Percentiles rank a stretch among this genome's conserved stretches.
Evolutionary conservation across 2,329 filamentous ascomycete genomes (phyloP).

Genomic region (Cryphonectria japonica): DNA sequence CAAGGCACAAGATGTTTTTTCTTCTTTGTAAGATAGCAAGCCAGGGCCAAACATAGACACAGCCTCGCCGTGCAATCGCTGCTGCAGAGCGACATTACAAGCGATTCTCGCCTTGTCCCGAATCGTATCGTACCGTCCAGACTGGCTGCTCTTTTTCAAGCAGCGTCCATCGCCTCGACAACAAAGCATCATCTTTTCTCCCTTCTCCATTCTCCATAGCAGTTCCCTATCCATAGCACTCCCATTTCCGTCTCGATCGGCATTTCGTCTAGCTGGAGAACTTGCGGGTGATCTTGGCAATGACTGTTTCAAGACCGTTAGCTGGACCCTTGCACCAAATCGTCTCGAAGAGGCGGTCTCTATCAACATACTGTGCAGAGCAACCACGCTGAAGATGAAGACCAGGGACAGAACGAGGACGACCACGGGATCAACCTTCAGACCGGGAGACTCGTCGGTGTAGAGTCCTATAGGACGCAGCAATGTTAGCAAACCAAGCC

Average conservation of each 20-base stretch:
- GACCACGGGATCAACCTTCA: slow-evolving; percentile 98
- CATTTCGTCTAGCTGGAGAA: slow-evolving; percentile 65
- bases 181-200: neutral
- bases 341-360: neutral
- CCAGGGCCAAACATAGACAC: neutral
- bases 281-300: slow-evolving; percentile 91
- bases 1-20: neutral
- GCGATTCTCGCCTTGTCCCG: slow-evolving; percentile 13
- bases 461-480: slow-evolving; percentile 73
- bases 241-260: neutral
- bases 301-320: slow-evolving; percentile 62
- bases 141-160: neutral
- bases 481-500: slow-evolving; percentile 7
- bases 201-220: neutral
- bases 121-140: slow-evolving; percentile 1
- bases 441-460: slow-evolving; percentile 95
- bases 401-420: slow-evolving; percentile 94
- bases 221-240: neutral
- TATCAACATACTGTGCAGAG: slow-evolving; percentile 83
- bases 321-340: neutral
- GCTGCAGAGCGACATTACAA: slow-evolving; percentile 24
- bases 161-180: neutral
- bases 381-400: slow-evolving; percentile 98
- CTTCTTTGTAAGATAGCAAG: neutral
- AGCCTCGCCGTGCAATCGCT: slow-evolving; percentile 9